Conservation (phyloP, 2,329 filamentous ascomycete genomes). For the Pestalotiopsis fici region DNA sequence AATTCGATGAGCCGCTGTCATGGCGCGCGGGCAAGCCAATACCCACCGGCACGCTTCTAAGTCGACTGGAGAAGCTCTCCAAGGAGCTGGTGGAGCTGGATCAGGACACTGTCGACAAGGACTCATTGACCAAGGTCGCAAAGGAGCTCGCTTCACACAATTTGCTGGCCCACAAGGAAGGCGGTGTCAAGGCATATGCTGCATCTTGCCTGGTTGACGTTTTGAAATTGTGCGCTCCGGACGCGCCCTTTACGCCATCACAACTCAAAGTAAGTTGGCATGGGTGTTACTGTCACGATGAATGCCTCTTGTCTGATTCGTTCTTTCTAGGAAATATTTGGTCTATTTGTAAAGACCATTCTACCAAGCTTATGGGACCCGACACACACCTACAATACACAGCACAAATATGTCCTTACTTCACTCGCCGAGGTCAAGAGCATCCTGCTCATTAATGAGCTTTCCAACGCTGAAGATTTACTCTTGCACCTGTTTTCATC, state of each 20-base stretch:
- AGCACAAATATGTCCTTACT: slow-evolving; percentile 87
- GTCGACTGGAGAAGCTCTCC: slow-evolving; percentile 76
- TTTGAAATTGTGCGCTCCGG: slow-evolving; percentile 86
- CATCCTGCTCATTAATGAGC: slow-evolving; percentile 86
- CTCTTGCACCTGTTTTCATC: slow-evolving; percentile 80
- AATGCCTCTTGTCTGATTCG: not conserved
- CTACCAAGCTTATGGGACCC: slow-evolving; percentile 85
- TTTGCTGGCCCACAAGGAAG: slow-evolving; percentile 87
- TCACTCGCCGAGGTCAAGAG: slow-evolving; percentile 94
- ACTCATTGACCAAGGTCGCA: slow-evolving; percentile 82
- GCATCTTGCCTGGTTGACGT: slow-evolving; percentile 92
- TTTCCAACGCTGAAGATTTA: slow-evolving; percentile 78
- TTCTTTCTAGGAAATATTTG: slow-evolving; percentile 80
- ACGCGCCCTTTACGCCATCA: slow-evolving; percentile 88
- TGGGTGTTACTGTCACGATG: not conserved
- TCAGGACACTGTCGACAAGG: slow-evolving; percentile 80
- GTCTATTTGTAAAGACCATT: slow-evolving; percentile 79
- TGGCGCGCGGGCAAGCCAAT: slow-evolving; percentile 94
- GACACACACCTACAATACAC: slow-evolving; percentile 85
- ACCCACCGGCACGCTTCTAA: slow-evolving; percentile 76
- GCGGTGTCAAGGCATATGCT: slow-evolving; percentile 86
- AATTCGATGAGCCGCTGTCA: slow-evolving; percentile 83
- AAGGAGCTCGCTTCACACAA: slow-evolving; percentile 82
- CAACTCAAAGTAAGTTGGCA: slow-evolving; percentile 77
- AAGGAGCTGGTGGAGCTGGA: slow-evolving; percentile 84